Conservation (phyloP, 208 protist species). For the Porcisia hertigi region DNA sequence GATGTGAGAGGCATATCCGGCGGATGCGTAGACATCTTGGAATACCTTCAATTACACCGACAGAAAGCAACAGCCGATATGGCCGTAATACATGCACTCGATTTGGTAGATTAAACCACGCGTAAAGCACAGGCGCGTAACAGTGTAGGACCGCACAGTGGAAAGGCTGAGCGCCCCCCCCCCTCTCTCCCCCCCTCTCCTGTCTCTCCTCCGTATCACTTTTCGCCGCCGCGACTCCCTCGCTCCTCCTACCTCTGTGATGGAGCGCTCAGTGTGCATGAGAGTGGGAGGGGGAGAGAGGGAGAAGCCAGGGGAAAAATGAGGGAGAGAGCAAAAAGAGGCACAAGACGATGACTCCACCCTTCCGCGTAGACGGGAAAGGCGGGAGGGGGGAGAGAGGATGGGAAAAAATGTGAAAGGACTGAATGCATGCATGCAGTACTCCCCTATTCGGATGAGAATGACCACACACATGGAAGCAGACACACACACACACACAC, state of each 20-base stretch:
- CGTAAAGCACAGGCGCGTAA: too few species aligned
- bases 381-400: too few species aligned
- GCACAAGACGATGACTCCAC: not conserved
- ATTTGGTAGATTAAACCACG: not conserved
- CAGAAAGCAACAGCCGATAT: not conserved
- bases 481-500: not conserved
- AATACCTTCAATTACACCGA: not conserved
- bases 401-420: too few species aligned
- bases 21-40: not conserved
- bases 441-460: too few species aligned
- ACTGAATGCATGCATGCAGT: too few species aligned
- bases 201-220: too few species aligned
- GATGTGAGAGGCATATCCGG: not conserved
- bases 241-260: too few species aligned
- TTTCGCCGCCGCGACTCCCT: too few species aligned
- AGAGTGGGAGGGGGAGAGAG: not conserved
- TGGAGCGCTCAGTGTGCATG: not conserved
- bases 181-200: too few species aligned
- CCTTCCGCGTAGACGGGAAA: not conserved
- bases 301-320: slow-evolving; percentile 9
- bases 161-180: too few species aligned
- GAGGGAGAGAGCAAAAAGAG: not conserved
- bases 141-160: too few species aligned
- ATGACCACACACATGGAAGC: not conserved
- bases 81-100: not conserved